These are phyloP conservation scores for Teratosphaeriaceae sp. DNA, from an alignment of 2,329 filamentous ascomycete species.

Conservation along the genomic window DNA sequence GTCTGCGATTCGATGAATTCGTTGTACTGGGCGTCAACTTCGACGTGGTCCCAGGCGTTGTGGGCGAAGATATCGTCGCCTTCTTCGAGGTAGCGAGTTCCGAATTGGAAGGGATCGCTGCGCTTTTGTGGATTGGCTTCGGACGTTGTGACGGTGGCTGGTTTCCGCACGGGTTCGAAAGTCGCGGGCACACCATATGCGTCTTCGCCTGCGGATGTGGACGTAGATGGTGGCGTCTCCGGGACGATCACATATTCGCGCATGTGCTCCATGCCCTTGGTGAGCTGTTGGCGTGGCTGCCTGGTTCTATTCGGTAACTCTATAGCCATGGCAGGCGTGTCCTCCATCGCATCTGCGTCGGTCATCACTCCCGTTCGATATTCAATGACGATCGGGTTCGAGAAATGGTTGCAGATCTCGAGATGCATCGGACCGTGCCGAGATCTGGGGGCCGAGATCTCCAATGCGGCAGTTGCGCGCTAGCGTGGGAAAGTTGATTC, in stretches of 20 bases:
- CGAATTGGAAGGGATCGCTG: conserved; percentile 91
- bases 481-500: no score
- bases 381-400: no score
- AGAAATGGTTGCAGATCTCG: not conserved
- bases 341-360: not conserved
- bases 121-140: conserved; percentile 74
- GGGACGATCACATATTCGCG: conserved; percentile 41
- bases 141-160: conserved; percentile 60
- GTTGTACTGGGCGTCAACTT: conserved; percentile 82
- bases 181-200: conserved; percentile 46
- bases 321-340: not conserved
- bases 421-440: not conserved
- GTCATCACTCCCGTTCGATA: not conserved
- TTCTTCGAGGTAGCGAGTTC: conserved; percentile 75
- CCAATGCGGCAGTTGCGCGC: not conserved
- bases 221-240: conserved; percentile 22
- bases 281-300: conserved; percentile 38
- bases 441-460: not conserved
- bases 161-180: conserved; percentile 39
- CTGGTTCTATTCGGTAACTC: conserved; percentile 15
- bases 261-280: conserved; percentile 48
- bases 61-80: conserved; percentile 90
- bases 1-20: conserved; percentile 81
- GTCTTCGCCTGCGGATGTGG: conserved; percentile 23
- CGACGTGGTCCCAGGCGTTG: conserved; percentile 98